Base-by-base conservation (phyloP, 148 eudicot species). In the Silene conica region DNA sequence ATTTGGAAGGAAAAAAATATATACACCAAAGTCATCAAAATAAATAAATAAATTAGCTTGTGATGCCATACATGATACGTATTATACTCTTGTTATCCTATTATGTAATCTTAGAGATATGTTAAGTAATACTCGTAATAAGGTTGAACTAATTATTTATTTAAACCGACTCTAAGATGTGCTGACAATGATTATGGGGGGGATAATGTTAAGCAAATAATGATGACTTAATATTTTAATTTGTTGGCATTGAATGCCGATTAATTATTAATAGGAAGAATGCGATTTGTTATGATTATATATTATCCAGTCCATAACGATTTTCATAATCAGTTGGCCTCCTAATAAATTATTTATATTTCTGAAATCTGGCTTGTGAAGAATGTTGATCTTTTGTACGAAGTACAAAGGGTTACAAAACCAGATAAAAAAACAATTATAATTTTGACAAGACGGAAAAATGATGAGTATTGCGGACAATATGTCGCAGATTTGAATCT, bases 41-140 rank as follows among this genome's bases (percentile, higher is more conserved):
- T n/a, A n/a, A n/a, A n/a, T n/a, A n/a, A n/a, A n/a, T n/a, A n/a
- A 31, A 31, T 31, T 31, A 31, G 34, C 4, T 31, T 31, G 34
- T 31, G 34, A 18, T 21, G 31, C 31, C 25, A 61, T 14, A 60
- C 31, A 60, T 18, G 9, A 38, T 5, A 38, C 43, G 9, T 38
- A 21, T 21, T 20, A 61, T 10, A 12, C 66, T 6, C n/a, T 26
- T 63, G 41, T 63, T 63, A 26, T 25, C 0, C 15, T 63, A 63
- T 63, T 63, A 63, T 0, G 34, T 61, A 61, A 61, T 61, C 64
- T 61, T 61, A 9, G 10, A 61, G 64, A 61, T 61, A 61, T 61
- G 34, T 25, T 10, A 61, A 22, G 26, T 20, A 22, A 60, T 8
- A n/a, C n/a, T n/a, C n/a, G n/a, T n/a, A 20, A 31, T 31, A 22